phyloP scores from a whole-genome alignment of 1,284 basidiomycete species.

The Cryptococcus amylolentus region DNA sequence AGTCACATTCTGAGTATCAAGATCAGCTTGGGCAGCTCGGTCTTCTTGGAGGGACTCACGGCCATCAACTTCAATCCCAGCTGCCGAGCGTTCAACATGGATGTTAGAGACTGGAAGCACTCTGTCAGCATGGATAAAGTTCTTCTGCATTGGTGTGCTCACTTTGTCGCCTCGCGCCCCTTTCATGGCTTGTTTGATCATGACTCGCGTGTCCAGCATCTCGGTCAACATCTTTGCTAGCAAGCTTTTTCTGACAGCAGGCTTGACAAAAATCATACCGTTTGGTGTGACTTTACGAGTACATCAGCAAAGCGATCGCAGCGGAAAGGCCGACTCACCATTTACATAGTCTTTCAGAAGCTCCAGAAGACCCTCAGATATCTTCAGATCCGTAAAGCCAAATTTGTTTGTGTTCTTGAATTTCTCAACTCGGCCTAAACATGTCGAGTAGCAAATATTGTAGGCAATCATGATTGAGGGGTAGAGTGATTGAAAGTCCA shows the following conservation, averaged over 20 bases:
- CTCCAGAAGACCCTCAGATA: constrained; percentile 66
- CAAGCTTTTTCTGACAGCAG: constrained; percentile 75
- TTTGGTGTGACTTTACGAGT: constrained; percentile 74
- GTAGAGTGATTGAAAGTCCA: constrained; percentile 95
- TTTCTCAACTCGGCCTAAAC: constrained; percentile 77
- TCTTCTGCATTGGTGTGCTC: constrained; percentile 1
- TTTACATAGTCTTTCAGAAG: constrained; percentile 69
- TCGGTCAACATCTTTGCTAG: constrained; percentile 89
- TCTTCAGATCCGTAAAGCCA: constrained; percentile 68
- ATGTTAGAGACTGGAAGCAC: constrained; percentile 59
- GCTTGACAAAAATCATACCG: constrained; percentile 89
- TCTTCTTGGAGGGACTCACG: constrained; percentile 21
- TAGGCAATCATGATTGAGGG: constrained; percentile 98
- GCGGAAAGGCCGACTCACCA: constrained; percentile 51
- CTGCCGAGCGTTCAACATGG: constrained; percentile 81
- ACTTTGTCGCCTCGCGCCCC: constrained; percentile 70
- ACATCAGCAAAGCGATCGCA: neutral
- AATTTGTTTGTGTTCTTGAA: constrained; percentile 88
- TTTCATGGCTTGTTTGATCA: constrained; percentile 97
- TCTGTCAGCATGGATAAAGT: constrained; percentile 6
- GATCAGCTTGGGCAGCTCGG: neutral
- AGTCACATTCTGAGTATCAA: constrained; percentile 65
- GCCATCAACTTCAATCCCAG: constrained; percentile 76
- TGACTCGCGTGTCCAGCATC: constrained; percentile 90
- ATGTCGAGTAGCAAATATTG: constrained; percentile 96